These are phyloP conservation scores for Xylariales sp. DNA, from an alignment of 2,329 filamentous ascomycete genomes.

Conservation along the genomic window DNA sequence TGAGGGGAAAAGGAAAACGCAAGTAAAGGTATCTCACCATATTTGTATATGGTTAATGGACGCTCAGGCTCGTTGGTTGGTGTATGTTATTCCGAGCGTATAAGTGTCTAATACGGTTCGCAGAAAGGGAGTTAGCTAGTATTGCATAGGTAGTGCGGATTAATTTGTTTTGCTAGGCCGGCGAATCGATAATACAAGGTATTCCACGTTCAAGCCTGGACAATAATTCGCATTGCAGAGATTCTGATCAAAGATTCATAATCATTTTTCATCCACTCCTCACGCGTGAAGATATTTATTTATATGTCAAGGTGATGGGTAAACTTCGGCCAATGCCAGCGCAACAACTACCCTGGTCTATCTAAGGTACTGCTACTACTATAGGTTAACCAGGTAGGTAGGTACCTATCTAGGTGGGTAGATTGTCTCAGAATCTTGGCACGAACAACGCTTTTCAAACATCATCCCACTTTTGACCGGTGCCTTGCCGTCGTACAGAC, in stretches of 20 bases:
- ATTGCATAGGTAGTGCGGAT: not conserved
- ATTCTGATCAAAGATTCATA: not conserved
- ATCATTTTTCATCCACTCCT: too few species aligned
- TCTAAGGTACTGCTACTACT: too few species aligned
- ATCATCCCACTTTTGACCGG: slow-evolving; percentile 18
- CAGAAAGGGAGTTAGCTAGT: not conserved
- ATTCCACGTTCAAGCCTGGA: not conserved
- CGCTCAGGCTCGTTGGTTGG: slow-evolving; percentile 2
- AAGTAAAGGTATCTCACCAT: not conserved
- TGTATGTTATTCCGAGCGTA: slow-evolving; percentile 1
- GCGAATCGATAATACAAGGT: not conserved
- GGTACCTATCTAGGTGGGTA: not conserved
- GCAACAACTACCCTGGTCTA: slow-evolving; percentile 2
- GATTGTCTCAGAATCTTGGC: slow-evolving; percentile 22
- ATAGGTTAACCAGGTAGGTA: too few species aligned
- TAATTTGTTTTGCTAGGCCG: not conserved
- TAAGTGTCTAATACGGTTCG: not conserved
- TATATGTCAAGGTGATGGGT: slow-evolving; percentile 5
- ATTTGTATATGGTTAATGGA: slow-evolving; percentile 29
- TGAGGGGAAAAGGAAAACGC: not conserved
- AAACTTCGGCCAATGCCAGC: slow-evolving; percentile 15
- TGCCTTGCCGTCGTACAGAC: not conserved
- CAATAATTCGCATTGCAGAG: not conserved
- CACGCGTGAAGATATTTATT: too few species aligned
- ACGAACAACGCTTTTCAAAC: slow-evolving; percentile 4